Base-by-base conservation (phyloP, 1,284 basidiomycete genomes). In the Puccinia sorghi region DNA sequence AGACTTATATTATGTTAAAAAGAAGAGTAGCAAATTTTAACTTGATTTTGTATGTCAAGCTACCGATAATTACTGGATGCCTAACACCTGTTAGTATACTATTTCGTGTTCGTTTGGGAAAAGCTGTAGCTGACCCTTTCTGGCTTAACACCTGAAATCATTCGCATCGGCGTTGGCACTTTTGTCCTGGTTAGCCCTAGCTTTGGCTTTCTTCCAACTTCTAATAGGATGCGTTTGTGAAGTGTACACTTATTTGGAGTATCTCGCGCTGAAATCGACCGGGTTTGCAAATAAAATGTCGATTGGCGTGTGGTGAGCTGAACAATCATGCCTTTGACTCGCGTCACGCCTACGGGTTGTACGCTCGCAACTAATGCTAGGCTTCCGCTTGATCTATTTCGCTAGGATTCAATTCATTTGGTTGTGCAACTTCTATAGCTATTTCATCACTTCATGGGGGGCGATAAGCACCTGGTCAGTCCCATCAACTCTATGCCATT, bases 221-320 rank as follows among this genome's bases (percentile, higher is more conserved):
- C n/a, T 75, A 52, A 75, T 63, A 41, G 63, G 73, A 50, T 75
- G 73, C 50, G 27, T 75, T 75, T 75, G 73, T 56, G 73, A 75
- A 67, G 50, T 75, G 32, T 75, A 75, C 67, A 75, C 61, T 41
- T 75, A 75, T 32, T 61, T 75, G 57, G 46, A 46, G 39, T 75
- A 75, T 46, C 32, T 57, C 39, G 57, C 73, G 3, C 63, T 75
- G 0, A 75, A 75, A 66, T 75, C 73, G 1, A 43, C 73, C 11
- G 61, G 61, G 27, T 75, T 75, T 67, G 73, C 73, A 50, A 63
- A 63, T 54, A 75, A 75, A 75, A 75, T 75, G 41, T 75, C 73
- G 48, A 50, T 75, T 25, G 73, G 59, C 41, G 50, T 75, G 59
- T 75, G 73, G 73, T 73, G 41, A 73, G 56, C 46, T 48, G 17